Evolutionary conservation across 257 asterid genomes (phyloP).

Genomic region (Nicotiana tabacum): DNA sequence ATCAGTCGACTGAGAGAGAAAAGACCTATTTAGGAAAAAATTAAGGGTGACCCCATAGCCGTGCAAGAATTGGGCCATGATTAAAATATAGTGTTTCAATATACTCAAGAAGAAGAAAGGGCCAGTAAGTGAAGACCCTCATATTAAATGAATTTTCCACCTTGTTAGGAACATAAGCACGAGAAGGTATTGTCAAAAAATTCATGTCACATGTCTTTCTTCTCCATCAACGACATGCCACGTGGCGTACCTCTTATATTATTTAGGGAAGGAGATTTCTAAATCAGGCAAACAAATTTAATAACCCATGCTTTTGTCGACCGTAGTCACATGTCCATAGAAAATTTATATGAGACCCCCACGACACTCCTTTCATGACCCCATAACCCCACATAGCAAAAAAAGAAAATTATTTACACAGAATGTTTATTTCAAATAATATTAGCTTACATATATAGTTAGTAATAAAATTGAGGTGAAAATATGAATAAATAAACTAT

Average conservation of each 20-base stretch:
- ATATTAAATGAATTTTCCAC: neutral
- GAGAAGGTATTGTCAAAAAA: conserved; percentile 44
- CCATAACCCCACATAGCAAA: neutral
- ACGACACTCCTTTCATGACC: conserved; percentile 11
- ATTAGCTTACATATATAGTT: no score
- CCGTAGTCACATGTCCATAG: conserved; percentile 38
- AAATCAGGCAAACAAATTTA: conserved; percentile 38
- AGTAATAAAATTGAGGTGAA: neutral
- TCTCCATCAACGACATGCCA: conserved; percentile 36
- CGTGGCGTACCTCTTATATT: conserved; percentile 38
- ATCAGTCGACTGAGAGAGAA: neutral
- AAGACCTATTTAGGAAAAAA: no score
- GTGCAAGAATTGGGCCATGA: neutral
- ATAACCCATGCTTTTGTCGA: conserved; percentile 44
- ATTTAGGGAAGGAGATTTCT: conserved; percentile 33
- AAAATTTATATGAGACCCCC: neutral
- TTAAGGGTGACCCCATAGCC: neutral
- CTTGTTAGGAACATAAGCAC: conserved; percentile 76
- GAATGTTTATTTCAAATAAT: no score
- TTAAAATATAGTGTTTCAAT: neutral
- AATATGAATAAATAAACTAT: neutral
- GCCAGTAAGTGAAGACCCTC: neutral
- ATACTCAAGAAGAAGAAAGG: neutral
- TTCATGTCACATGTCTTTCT: conserved; percentile 62
- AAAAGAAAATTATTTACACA: neutral